Percentiles rank a stretch among this genome's conserved stretches.
These are phyloP conservation scores for Lithospermum erythrorhizon DNA, from an alignment of 257 asterid species.

Conservation along the genomic window DNA sequence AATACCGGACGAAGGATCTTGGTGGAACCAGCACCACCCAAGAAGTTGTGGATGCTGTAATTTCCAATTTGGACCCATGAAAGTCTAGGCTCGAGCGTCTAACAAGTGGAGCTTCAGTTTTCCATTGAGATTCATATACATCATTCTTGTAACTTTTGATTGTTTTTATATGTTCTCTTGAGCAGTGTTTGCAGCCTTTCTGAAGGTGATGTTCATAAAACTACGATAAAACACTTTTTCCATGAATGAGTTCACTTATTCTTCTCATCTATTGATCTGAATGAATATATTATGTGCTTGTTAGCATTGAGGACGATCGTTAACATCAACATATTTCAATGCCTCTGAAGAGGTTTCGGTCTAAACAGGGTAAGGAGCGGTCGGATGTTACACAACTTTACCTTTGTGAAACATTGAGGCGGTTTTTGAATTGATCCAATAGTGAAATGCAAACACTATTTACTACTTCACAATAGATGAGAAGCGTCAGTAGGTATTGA, in stretches of 20 bases:
- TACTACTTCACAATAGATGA: no score
- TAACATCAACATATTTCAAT: no score
- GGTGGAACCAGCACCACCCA: constrained; percentile 85
- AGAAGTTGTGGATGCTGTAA: constrained; percentile 82
- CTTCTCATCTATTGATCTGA: no score
- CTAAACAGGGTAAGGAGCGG: no score
- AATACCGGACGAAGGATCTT: constrained; percentile 69
- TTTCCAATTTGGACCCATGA: constrained; percentile 48
- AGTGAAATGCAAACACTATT: no score
- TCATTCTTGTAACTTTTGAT: constrained; percentile 21
- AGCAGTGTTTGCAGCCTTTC: constrained; percentile 5
- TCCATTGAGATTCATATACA: constrained; percentile 6
- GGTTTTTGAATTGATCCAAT: no score
- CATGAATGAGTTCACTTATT: background rate
- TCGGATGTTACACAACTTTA: no score
- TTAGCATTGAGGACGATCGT: background rate
- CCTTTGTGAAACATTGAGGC: no score
- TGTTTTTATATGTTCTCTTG: constrained; percentile 1
- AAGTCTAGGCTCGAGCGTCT: background rate
- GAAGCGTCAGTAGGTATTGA: no score
- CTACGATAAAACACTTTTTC: background rate
- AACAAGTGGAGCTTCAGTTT: constrained; percentile 9
- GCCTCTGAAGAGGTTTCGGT: no score
- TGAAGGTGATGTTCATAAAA: constrained; percentile 3
- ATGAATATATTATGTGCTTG: background rate